These are phyloP conservation scores for Annulohypoxylon truncatum DNA, from an alignment of 2,329 filamentous ascomycete species.

Conservation along the genomic window DNA sequence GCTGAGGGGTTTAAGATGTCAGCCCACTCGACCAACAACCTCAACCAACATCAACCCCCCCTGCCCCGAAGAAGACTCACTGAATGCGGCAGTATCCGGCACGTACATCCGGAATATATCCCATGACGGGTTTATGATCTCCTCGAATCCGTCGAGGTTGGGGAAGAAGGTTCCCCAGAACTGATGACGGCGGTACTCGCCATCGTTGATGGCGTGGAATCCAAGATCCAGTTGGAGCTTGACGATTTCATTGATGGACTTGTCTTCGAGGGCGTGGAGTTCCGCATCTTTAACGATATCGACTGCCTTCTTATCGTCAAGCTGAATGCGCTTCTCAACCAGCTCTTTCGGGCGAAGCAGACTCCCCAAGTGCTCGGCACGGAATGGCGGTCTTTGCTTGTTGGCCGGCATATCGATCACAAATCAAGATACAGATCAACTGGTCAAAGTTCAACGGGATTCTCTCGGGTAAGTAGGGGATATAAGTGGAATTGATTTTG, in stretches of 20 bases:
- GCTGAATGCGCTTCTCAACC: constrained; percentile 67
- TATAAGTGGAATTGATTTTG: not conserved
- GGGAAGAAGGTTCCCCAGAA: constrained; percentile 63
- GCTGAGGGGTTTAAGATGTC: constrained; percentile 52
- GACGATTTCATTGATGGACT: constrained; percentile 74
- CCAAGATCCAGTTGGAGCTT: constrained; percentile 75
- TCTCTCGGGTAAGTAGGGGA: not conserved
- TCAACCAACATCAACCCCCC: not conserved
- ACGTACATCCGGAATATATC: constrained; percentile 66
- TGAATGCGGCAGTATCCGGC: constrained; percentile 58
- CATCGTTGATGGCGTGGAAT: constrained; percentile 70
- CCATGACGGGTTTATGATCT: constrained; percentile 61
- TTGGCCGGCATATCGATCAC: constrained; percentile 44
- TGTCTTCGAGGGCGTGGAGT: constrained; percentile 67
- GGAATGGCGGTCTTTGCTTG: constrained; percentile 67
- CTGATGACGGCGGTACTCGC: constrained; percentile 56
- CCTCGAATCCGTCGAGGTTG: constrained; percentile 57
- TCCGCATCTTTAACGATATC: constrained; percentile 54
- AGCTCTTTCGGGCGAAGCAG: constrained; percentile 75
- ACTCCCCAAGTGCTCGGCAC: constrained; percentile 81
- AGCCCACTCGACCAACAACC: constrained; percentile 56
- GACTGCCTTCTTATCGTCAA: constrained; percentile 53
- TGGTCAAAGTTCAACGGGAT: not conserved
- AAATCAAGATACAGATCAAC: not conserved
- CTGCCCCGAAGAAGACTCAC: constrained; percentile 48